A percentile compares a stretch with the other conserved stretches of the same genome.
These are phyloP conservation scores for Stenogyne calaminthoides DNA, from an alignment of 305 asterid genomes.

Conservation along the genomic window DNA sequence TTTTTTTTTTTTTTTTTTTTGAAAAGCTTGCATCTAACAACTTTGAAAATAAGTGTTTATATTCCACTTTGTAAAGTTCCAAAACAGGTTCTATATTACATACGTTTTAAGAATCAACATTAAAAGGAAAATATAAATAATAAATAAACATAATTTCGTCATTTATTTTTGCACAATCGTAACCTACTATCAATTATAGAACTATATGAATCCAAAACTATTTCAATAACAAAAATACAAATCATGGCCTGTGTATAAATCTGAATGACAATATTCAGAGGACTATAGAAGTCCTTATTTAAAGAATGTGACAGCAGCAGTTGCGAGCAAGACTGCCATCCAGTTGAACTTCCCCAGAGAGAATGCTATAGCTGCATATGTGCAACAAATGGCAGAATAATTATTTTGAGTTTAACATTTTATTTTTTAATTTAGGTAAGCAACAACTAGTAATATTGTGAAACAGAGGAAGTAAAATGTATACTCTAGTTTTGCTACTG, in stretches of 20 bases:
- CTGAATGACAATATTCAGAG: background rate
- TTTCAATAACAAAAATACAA: background rate
- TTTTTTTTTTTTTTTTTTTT: too few species aligned
- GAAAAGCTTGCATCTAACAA: too few species aligned
- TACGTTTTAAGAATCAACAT: background rate
- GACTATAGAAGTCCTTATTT: background rate
- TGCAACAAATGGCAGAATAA: background rate
- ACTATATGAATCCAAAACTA: background rate
- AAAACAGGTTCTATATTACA: too few species aligned
- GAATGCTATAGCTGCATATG: constrained; percentile 44
- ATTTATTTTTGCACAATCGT: background rate
- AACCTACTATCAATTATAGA: background rate
- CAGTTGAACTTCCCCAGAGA: constrained; percentile 47
- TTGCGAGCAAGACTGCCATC: constrained; percentile 44
- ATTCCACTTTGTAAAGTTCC: too few species aligned
- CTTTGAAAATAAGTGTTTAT: too few species aligned
- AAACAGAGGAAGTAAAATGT: background rate
- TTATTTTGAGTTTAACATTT: background rate
- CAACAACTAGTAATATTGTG: background rate
- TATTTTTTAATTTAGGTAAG: background rate
- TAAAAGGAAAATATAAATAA: background rate
- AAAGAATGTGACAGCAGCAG: constrained; percentile 27
- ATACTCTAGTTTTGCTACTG: background rate
- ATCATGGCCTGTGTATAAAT: background rate
- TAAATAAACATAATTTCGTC: background rate